Evolutionary conservation across 108 stramenopile genomes (phyloP), one percentile per base, ranked within the genome.

Genomic region (Fistulifera pelliculosa): DNA sequence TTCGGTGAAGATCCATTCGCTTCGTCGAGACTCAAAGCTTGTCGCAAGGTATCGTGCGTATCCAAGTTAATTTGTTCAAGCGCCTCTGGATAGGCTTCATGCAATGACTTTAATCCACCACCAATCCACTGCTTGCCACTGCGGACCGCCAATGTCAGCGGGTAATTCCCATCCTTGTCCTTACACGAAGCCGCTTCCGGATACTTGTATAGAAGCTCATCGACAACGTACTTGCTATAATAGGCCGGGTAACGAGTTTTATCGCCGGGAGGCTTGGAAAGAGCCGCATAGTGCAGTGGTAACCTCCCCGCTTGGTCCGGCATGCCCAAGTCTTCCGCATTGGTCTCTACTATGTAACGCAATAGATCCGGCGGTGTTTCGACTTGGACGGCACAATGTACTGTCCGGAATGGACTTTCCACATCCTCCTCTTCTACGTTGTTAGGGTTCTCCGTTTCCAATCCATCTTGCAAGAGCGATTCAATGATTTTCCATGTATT

Each of bases 401-500:
- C 89, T 38, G 86, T 72, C 16, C 72, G 65, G 16, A 16, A 31
- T 14, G 53, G 28, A 15, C 27, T 27, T n/a, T 27, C 23, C 2
- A 26, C 56, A 22, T 54, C 41, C 38, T 47, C 47, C 16, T 18
- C 58, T 18, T 38, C 23, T n/a, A 35, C 25, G 26, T 31, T 40
- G 21, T 44, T 64, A 27, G 70, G 75, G 8, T 35, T 3, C 3
- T 35, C 31, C 31, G 31, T 8, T 8, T 35, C 31, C 21, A 45
- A 45, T 21, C 21, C 21, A 19, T 17, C 19, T 31, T 70, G 49
- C 47, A 90, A 51, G 14, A 91, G 57, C 17, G 73, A 31, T 50
- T 86, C 81, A 55, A 91, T 84, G 19, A 87, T 72, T 49, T 86
- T 85, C 70, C 85, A 87, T 0, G 89, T 87, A 71, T 91, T 87